Evolutionary conservation across 164 flowering plant genomes (phyloP), one percentile per base, ranked within the genome.

Genomic region (Aristolochia contorta): DNA sequence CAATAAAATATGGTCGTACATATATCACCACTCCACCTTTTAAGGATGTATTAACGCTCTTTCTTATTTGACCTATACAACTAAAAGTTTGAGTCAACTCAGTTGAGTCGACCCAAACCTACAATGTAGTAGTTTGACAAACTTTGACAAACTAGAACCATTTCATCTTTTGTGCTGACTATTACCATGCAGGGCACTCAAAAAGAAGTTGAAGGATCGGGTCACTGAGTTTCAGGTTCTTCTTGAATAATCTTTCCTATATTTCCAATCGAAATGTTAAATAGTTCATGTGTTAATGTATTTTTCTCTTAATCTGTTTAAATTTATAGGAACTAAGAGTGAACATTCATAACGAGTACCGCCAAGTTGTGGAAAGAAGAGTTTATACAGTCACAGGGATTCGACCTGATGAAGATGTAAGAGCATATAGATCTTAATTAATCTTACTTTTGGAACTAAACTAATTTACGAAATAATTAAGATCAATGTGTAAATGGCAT

Each of bases 341-440:
- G 66, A 79, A 23, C 60, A 83, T 87, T 47, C 94, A 81, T 59
- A 83, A 85, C 70, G 94, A 89, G 65, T 80, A 89, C 56, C 86
- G 94, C 45, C 94, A 86, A 58, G 89, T 87, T 46, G 85, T 89
- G 56, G 94, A 82, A 69, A 81, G 96, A 59, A 85, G 96, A 59
- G 88, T 89, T 45, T 89, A 65, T 70, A 89, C 96, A 89, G 91
- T 89, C 23, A 86, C 96, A 15, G 96, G 96, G 46, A 68, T 73
- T 49, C 71, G 79, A 72, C 82, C 87, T 56, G 93, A 86, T 77
- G 96, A 89, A 72, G 87, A 84, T 87, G 96, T 84, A 60, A 76
- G 53, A 22, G 18, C 48, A 14, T 23, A 43, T 49, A 19, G 27
- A 3, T 45, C 32, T 21, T 32, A 7, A 27, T 21, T 32, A 7